These are phyloP conservation scores for Boechera divaricarpa DNA, from an alignment of 345 rosid species.

Conservation along the genomic window DNA sequence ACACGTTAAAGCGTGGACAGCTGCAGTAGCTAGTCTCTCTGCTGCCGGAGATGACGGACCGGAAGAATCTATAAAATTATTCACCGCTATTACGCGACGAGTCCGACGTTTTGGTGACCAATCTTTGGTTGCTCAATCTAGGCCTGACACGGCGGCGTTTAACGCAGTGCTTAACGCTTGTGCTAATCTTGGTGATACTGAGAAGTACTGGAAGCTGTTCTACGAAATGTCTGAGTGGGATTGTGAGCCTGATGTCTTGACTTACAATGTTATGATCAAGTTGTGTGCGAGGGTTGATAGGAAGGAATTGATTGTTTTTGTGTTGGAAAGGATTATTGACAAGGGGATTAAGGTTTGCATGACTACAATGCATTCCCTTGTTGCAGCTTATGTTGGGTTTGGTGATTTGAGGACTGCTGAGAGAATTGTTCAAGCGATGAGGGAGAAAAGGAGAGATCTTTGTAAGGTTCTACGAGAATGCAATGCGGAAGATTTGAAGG, in stretches of 20 bases:
- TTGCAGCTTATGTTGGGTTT: slow-evolving; percentile 94
- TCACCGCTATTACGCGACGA: slow-evolving; percentile 57
- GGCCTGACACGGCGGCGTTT: slow-evolving; percentile 83
- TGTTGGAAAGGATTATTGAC: slow-evolving; percentile 70
- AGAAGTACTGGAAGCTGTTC: slow-evolving; percentile 67
- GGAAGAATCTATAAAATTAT: slow-evolving; percentile 61
- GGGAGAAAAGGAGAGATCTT: slow-evolving; percentile 82
- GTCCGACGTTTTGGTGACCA: slow-evolving; percentile 58
- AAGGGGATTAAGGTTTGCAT: slow-evolving; percentile 64
- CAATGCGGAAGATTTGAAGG: slow-evolving; percentile 52
- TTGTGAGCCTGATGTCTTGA: slow-evolving; percentile 74
- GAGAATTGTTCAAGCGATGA: slow-evolving; percentile 85
- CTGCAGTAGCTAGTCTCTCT: slow-evolving; percentile 78
- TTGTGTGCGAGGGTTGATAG: slow-evolving; percentile 74
- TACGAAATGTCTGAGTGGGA: slow-evolving; percentile 69
- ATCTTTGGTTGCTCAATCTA: slow-evolving; percentile 57
- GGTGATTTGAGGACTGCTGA: slow-evolving; percentile 79
- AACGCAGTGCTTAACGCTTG: slow-evolving; percentile 88
- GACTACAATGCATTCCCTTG: slow-evolving; percentile 83
- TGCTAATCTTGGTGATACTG: slow-evolving; percentile 72
- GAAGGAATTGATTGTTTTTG: slow-evolving; percentile 77
- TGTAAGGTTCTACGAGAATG: slow-evolving; percentile 73
- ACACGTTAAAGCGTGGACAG: slow-evolving; percentile 89
- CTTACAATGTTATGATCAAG: slow-evolving; percentile 83
- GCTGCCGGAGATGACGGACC: slow-evolving; percentile 75